These are phyloP conservation scores for Silene vulgaris DNA, from an alignment of 179 eudicot species.

Conservation along the genomic window DNA sequence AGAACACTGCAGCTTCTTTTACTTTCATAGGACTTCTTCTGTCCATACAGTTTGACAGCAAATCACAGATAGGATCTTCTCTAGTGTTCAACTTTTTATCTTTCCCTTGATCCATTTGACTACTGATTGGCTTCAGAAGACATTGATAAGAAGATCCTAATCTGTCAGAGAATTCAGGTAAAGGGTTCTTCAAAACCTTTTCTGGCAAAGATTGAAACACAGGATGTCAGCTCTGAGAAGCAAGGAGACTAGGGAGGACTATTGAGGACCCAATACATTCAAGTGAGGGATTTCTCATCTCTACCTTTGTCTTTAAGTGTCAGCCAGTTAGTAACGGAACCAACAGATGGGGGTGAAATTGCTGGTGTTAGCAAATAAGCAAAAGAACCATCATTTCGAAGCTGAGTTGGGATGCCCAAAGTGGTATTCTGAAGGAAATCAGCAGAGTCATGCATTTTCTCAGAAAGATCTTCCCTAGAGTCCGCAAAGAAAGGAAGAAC, in stretches of 20 bases:
- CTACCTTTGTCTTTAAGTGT: constrained; percentile 42
- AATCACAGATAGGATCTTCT: constrained; percentile 20
- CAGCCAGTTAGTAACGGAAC: constrained; percentile 63
- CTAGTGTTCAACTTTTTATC: constrained; percentile 21
- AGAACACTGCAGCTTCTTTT: constrained; percentile 30
- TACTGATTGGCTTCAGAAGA: constrained; percentile 22
- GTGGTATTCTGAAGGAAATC: constrained; percentile 24
- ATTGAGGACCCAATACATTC: background rate
- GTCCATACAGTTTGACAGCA: constrained; percentile 19
- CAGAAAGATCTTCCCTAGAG: constrained; percentile 26
- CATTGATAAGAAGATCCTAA: constrained; percentile 28
- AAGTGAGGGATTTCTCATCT: background rate
- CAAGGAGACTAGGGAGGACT: constrained; percentile 12
- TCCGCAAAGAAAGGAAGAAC: constrained; percentile 44
- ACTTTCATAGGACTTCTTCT: constrained; percentile 25
- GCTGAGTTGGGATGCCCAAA: constrained; percentile 49
- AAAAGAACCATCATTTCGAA: constrained; percentile 61
- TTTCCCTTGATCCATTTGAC: constrained; percentile 28
- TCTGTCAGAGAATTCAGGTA: constrained; percentile 28
- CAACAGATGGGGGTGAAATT: constrained; percentile 59
- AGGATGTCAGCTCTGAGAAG: constrained; percentile 18
- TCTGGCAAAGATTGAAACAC: constrained; percentile 31
- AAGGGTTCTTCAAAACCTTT: constrained; percentile 21
- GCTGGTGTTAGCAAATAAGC: constrained; percentile 69
- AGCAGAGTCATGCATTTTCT: constrained; percentile 21